phyloP scores from a whole-genome alignment of 1,284 basidiomycete genomes.

The Agaricales sp. region DNA sequence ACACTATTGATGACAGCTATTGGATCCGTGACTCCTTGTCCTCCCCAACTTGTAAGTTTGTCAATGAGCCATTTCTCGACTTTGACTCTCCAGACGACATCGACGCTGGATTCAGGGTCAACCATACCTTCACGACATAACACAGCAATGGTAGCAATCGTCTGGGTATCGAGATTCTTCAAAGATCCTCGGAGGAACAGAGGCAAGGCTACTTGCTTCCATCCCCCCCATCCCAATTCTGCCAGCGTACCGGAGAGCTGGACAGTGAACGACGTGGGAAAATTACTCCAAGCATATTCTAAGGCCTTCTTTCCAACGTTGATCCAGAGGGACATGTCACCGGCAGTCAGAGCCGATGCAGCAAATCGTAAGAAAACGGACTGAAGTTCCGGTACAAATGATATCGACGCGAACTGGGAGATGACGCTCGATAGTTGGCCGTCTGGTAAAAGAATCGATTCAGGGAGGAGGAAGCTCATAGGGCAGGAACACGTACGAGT shows the following conservation, averaged over 20 bases:
- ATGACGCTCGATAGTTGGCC: conserved; percentile 39
- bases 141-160: conserved; percentile 39
- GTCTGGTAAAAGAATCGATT: conserved; percentile 21
- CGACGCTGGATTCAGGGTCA: conserved; percentile 27
- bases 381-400: conserved; percentile 25
- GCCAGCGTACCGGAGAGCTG: conserved; percentile 48
- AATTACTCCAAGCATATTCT: conserved; percentile 29
- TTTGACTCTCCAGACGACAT: conserved; percentile 45
- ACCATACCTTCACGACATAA: conserved; percentile 38
- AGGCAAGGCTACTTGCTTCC: conserved; percentile 56
- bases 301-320: conserved; percentile 49
- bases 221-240: conserved; percentile 61
- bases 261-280: conserved; percentile 31
- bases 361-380: conserved; percentile 37
- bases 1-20: background rate
- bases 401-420: conserved; percentile 28
- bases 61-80: conserved; percentile 32
- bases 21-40: background rate
- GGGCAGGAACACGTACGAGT: conserved; percentile 29
- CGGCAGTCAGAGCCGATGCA: conserved; percentile 41
- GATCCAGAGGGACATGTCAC: conserved; percentile 57
- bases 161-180: conserved; percentile 25
- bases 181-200: conserved; percentile 39
- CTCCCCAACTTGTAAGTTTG: background rate
- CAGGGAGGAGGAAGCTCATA: background rate